These are phyloP conservation scores for slime mould (Dictyostelium discoideum) DNA, from an alignment of 78 protist genomes.

Conservation along the genomic window DNA sequence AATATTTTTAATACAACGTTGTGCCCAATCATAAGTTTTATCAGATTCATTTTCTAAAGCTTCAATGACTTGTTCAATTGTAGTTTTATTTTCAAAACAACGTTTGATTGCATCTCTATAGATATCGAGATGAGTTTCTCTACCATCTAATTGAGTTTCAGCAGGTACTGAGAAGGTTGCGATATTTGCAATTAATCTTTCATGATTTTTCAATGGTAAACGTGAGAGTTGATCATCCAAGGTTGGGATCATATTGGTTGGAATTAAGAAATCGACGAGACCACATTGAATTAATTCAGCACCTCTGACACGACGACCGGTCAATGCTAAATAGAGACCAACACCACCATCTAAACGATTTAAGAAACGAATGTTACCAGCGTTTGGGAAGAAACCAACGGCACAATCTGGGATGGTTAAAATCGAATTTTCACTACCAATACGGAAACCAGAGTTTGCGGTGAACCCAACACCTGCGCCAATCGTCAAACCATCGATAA, in stretches of 20 bases:
- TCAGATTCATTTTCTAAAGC: constrained; percentile 23
- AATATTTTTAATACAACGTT: constrained; percentile 35
- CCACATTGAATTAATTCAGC: constrained; percentile 40
- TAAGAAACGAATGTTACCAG: constrained; percentile 44
- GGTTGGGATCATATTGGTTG: neutral
- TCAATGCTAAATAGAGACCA: constrained; percentile 55
- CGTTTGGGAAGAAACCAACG: constrained; percentile 73
- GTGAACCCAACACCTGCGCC: constrained; percentile 69
- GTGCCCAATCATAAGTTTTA: constrained; percentile 17
- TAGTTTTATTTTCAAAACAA: constrained; percentile 22
- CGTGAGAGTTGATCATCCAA: constrained; percentile 22
- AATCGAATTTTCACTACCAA: constrained; percentile 54
- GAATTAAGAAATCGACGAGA: constrained; percentile 23
- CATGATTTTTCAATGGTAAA: neutral
- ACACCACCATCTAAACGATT: constrained; percentile 4
- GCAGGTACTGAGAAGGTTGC: neutral
- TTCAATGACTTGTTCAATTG: constrained; percentile 22
- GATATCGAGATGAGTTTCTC: neutral
- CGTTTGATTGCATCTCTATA: constrained; percentile 33
- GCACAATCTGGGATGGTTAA: constrained; percentile 48
- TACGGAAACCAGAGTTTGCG: constrained; percentile 52
- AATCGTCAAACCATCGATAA: constrained; percentile 50
- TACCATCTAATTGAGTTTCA: neutral
- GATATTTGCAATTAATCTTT: constrained; percentile 23
- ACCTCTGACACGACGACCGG: constrained; percentile 69